These are phyloP conservation scores for Adansonia grandidieri DNA, from an alignment of 441 rosid genomes.

Conservation along the genomic window DNA sequence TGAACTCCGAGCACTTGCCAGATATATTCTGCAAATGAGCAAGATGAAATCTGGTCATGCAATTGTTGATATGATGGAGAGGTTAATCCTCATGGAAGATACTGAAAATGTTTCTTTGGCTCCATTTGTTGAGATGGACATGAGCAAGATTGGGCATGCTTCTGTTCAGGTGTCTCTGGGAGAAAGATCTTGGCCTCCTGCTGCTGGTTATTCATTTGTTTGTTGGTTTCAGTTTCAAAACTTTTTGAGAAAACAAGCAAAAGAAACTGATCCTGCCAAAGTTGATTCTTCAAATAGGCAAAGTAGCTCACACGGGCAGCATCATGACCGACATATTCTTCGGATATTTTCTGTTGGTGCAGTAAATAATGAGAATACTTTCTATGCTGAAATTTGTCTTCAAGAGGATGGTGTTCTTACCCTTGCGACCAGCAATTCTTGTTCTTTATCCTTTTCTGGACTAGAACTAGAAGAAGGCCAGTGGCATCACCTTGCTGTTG, in stretches of 20 bases:
- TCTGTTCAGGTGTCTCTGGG: slow-evolving; percentile 83
- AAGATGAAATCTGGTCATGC: slow-evolving; percentile 74
- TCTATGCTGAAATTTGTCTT: slow-evolving; percentile 90
- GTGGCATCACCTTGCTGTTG: slow-evolving; percentile 99
- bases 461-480: slow-evolving; percentile 92
- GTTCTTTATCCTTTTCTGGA: slow-evolving; percentile 92
- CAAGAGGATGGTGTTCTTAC: slow-evolving; percentile 96
- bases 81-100: slow-evolving; percentile 74
- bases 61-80: slow-evolving; percentile 89
- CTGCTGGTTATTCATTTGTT: slow-evolving; percentile 86
- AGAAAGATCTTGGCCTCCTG: slow-evolving; percentile 93
- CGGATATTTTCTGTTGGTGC: slow-evolving; percentile 96
- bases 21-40: slow-evolving; percentile 89
- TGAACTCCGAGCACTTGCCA: slow-evolving; percentile 83
- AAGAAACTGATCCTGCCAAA: slow-evolving; percentile 55
- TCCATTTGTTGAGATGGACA: slow-evolving; percentile 84
- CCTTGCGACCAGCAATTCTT: slow-evolving; percentile 96
- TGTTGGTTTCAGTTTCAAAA: slow-evolving; percentile 86
- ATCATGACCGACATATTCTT: slow-evolving; percentile 67
- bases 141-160: slow-evolving; percentile 83
- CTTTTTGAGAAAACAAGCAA: slow-evolving; percentile 56
- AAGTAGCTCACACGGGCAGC: slow-evolving; percentile 52
- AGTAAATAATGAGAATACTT: slow-evolving; percentile 68
- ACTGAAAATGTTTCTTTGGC: slow-evolving; percentile 72
- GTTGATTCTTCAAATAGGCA: slow-evolving; percentile 48